Percentiles rank a stretch among this genome's conserved stretches.
Conservation (phyloP, 306 rosid genomes). For the Hippophae rhamnoides region DNA sequence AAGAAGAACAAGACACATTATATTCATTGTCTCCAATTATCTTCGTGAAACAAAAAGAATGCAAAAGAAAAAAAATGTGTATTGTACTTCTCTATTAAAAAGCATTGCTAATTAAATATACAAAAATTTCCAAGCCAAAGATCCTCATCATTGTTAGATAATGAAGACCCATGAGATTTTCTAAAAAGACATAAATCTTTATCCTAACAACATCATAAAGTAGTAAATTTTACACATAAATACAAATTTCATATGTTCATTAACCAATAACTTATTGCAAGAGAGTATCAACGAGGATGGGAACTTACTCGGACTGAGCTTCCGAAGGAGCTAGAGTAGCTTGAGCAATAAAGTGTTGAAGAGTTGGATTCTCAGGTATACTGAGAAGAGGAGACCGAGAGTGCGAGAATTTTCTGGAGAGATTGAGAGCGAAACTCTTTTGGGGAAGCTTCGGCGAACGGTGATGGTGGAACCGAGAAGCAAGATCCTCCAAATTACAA, state of each 20-base stretch:
- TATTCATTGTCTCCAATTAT: not conserved
- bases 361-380: conserved; percentile 30
- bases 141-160: not conserved
- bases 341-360: conserved; percentile 37
- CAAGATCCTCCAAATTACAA: conserved; percentile 14
- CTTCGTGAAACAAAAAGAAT: not conserved
- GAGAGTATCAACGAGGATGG: not conserved
- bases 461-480: conserved; percentile 16
- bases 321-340: conserved; percentile 50
- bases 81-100: not conserved
- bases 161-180: not conserved
- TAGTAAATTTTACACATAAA: not conserved
- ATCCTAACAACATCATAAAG: conserved; percentile 1
- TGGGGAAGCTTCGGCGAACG: conserved; percentile 15
- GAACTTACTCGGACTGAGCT: conserved; percentile 40
- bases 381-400: conserved; percentile 11
- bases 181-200: not conserved
- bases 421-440: conserved; percentile 6
- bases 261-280: not conserved
- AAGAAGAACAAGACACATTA: not conserved
- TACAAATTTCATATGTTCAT: not conserved
- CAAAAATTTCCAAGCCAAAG: no score
- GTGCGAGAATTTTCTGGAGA: conserved; percentile 34
- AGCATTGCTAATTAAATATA: no score
- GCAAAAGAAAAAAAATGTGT: not conserved